Percentiles rank a stretch among this genome's conserved stretches.
Evolutionary conservation across 306 rosid species (phyloP).

Genomic region (Cyclanthera cordifolia): DNA sequence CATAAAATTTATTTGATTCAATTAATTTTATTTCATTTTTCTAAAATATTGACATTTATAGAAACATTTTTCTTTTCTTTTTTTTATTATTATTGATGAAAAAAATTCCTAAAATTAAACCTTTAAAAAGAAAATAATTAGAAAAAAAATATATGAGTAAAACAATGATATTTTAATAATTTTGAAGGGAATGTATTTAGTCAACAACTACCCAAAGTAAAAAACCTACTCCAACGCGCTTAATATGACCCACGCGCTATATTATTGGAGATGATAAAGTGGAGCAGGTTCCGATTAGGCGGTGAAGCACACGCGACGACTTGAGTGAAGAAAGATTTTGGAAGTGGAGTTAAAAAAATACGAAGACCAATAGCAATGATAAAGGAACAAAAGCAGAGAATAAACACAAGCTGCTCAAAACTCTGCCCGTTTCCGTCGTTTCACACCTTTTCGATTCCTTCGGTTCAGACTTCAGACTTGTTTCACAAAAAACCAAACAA

Average conservation of each 20-base stretch:
- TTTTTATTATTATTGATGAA: too few relatives aligned
- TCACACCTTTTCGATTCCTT: neutral
- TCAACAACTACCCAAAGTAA: conserved; percentile 5
- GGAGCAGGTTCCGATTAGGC: neutral
- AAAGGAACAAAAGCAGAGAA: conserved; percentile 14
- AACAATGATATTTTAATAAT: too few relatives aligned
- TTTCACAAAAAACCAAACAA: neutral
- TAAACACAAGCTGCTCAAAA: conserved; percentile 3
- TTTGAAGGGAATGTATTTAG: neutral
- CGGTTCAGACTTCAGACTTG: neutral
- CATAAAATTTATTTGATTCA: too few relatives aligned
- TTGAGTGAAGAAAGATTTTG: neutral
- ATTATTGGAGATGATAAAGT: neutral
- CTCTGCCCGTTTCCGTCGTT: neutral
- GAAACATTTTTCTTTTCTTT: too few relatives aligned
- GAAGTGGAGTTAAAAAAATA: neutral
- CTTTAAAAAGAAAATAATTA: too few relatives aligned
- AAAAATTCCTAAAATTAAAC: too few relatives aligned
- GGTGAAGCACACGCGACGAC: neutral
- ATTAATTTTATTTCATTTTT: too few relatives aligned
- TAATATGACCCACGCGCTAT: neutral
- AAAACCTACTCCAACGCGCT: neutral
- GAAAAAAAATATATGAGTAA: too few relatives aligned
- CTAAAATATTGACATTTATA: too few relatives aligned
- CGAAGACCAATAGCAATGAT: neutral